A percentile compares a stretch with the other conserved stretches of the same genome.
Conservation (phyloP, 139 green algal genomes). For the Coelastrella sp. region DNA sequence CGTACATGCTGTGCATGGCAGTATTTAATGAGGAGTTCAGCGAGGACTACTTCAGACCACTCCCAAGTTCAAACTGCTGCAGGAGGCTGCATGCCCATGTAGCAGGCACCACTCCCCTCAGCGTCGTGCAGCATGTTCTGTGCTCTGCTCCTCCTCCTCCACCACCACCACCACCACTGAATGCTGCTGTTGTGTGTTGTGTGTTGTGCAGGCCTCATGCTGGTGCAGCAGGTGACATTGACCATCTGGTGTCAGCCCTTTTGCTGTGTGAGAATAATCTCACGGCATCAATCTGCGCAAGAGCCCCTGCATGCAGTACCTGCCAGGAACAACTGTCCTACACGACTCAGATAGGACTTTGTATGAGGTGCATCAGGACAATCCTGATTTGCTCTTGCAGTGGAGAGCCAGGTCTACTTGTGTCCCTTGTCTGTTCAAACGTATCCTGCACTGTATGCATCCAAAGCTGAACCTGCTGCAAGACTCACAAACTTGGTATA, state of each 20-base stretch:
- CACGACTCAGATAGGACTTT: conserved; percentile 81
- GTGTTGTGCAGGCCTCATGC: conserved; percentile 59
- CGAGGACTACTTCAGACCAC: too few species aligned
- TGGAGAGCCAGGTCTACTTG: neutral
- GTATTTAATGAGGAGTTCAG: neutral
- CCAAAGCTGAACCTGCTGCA: too few species aligned
- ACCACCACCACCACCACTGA: neutral
- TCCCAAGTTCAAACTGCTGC: too few species aligned
- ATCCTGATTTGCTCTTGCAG: neutral
- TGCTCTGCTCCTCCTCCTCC: too few species aligned
- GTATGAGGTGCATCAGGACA: conserved; percentile 35
- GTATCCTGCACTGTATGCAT: conserved; percentile 82
- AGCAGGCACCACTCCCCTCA: too few species aligned
- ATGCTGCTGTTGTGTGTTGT: neutral
- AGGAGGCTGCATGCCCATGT: too few species aligned
- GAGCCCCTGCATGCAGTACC: conserved; percentile 87
- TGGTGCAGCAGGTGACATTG: conserved; percentile 96
- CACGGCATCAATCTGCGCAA: conserved; percentile 99
- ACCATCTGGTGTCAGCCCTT: conserved; percentile 95
- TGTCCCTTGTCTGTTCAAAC: neutral
- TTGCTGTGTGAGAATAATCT: conserved; percentile 97
- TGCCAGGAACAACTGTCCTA: too few species aligned
- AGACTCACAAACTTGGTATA: too few species aligned
- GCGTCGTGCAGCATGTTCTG: too few species aligned
- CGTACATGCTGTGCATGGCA: neutral